These are phyloP conservation scores for Solanum piurae DNA, from an alignment of 257 asterid species.

Conservation along the genomic window DNA sequence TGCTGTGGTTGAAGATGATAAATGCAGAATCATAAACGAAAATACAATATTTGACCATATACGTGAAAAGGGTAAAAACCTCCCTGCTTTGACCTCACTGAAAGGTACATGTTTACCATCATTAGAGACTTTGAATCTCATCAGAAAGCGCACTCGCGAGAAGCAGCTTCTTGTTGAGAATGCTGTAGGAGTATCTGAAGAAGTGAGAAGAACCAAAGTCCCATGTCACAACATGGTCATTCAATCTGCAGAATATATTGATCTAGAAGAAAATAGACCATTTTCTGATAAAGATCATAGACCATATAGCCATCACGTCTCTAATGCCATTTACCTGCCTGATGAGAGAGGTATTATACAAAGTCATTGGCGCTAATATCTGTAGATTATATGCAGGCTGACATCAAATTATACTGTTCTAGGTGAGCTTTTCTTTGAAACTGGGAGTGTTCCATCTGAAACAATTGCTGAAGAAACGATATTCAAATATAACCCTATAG, in stretches of 20 bases:
- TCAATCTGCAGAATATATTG: constrained; percentile 15
- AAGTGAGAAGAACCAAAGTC: constrained; percentile 17
- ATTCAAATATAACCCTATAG: constrained; percentile 23
- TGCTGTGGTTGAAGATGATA: constrained; percentile 45
- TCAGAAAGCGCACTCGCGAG: constrained; percentile 78
- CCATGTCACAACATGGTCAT: constrained; percentile 7
- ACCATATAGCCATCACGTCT: constrained; percentile 9
- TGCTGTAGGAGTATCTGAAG: constrained; percentile 27
- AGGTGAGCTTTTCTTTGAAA: constrained; percentile 11
- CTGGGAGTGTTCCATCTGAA: constrained; percentile 13
- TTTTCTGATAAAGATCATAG: constrained; percentile 12
- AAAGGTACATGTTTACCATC: constrained; percentile 44
- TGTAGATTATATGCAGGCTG: background rate
- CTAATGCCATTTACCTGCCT: constrained; percentile 6
- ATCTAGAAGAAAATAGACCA: constrained; percentile 14
- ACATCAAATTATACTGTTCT: background rate
- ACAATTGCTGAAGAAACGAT: constrained; percentile 19
- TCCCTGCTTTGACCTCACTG: constrained; percentile 45
- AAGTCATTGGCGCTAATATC: background rate
- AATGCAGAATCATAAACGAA: constrained; percentile 60
- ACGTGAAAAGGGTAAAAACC: constrained; percentile 59
- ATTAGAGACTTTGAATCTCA: constrained; percentile 47
- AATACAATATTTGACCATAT: constrained; percentile 80
- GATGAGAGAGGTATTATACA: constrained; percentile 30
- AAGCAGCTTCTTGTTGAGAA: constrained; percentile 37